phyloP scores from a whole-genome alignment of 2,329 filamentous ascomycete species.

The Curvularia eragrostidis region DNA sequence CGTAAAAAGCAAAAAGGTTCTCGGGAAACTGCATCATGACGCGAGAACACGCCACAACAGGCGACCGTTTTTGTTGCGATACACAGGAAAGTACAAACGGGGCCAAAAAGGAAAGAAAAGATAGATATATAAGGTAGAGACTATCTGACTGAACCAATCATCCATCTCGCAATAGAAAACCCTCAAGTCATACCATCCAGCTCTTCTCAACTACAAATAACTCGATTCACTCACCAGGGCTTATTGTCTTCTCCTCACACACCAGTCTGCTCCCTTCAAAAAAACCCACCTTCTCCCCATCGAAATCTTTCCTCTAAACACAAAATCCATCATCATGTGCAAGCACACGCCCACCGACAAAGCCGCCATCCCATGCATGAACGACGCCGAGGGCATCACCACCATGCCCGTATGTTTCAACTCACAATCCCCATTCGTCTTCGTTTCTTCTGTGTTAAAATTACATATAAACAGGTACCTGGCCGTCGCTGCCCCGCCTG shows the following conservation, averaged over 20 bases:
- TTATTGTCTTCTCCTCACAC: too few relatives aligned
- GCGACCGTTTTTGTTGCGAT: conserved; percentile 13
- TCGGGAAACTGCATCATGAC: conserved; percentile 19
- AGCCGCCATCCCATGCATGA: conserved; percentile 36
- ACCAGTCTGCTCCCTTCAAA: too few relatives aligned
- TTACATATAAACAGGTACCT: conserved; percentile 39
- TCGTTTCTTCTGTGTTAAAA: background rate
- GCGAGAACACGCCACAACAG: conserved; percentile 23
- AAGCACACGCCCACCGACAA: conserved; percentile 34
- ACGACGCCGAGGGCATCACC: conserved; percentile 39
- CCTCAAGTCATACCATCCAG: too few relatives aligned
- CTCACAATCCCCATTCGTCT: background rate
- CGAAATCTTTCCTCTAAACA: background rate
- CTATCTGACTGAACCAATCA: too few relatives aligned
- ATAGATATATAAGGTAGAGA: too few relatives aligned
- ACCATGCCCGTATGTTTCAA: conserved; percentile 42
- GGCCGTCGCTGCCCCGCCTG: conserved; percentile 50
- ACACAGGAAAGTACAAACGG: background rate
- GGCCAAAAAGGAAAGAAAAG: background rate
- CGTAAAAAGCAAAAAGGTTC: conserved; percentile 11
- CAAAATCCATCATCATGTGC: conserved; percentile 32
- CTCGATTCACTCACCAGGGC: too few relatives aligned
- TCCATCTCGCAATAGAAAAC: too few relatives aligned
- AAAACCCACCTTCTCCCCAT: too few relatives aligned
- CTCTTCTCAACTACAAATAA: background rate